These are phyloP conservation scores for Fusarium chlamydosporum DNA, from an alignment of 2,329 filamentous ascomycete genomes.

Conservation along the genomic window DNA sequence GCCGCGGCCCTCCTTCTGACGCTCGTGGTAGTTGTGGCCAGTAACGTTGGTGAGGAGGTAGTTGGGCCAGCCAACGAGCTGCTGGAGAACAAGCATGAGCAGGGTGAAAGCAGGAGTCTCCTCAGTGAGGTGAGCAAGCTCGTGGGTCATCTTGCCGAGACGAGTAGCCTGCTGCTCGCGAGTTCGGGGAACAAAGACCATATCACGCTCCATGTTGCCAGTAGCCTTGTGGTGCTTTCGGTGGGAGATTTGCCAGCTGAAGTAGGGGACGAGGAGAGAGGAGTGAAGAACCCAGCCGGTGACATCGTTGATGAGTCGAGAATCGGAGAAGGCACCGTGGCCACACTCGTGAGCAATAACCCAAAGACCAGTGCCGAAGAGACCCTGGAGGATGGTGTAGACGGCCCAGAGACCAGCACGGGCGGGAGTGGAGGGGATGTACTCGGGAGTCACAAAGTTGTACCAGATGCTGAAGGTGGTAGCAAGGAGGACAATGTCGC, in stretches of 20 bases:
- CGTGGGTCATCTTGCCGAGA: constrained; percentile 80
- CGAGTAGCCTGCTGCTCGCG: constrained; percentile 83
- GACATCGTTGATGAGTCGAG: constrained; percentile 88
- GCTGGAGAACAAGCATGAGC: constrained; percentile 81
- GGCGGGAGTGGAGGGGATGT: constrained; percentile 76
- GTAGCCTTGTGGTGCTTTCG: constrained; percentile 99
- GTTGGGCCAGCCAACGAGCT: constrained; percentile 92
- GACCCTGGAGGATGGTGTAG: constrained; percentile 86
- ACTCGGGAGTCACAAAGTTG: constrained; percentile 89
- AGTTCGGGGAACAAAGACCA: constrained; percentile 98
- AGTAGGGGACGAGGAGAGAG: constrained; percentile 91
- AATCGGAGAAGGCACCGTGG: constrained; percentile 96
- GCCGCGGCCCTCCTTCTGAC: constrained; percentile 92
- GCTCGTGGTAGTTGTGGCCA: constrained; percentile 94
- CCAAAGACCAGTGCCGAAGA: constrained; percentile 95
- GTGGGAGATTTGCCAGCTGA: constrained; percentile 99
- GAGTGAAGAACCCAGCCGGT: constrained; percentile 95
- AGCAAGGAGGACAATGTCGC: constrained; percentile 80
- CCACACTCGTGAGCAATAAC: constrained; percentile 98
- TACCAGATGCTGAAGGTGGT: constrained; percentile 89
- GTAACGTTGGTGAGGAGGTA: constrained; percentile 95
- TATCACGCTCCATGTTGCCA: constrained; percentile 96
- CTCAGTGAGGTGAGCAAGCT: constrained; percentile 90
- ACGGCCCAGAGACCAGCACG: constrained; percentile 75
- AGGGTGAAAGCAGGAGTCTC: constrained; percentile 92